Percentiles rank a stretch among this genome's conserved stretches.
phyloP scores from a whole-genome alignment of 257 asterid genomes.

The Plectranthus barbatus region DNA sequence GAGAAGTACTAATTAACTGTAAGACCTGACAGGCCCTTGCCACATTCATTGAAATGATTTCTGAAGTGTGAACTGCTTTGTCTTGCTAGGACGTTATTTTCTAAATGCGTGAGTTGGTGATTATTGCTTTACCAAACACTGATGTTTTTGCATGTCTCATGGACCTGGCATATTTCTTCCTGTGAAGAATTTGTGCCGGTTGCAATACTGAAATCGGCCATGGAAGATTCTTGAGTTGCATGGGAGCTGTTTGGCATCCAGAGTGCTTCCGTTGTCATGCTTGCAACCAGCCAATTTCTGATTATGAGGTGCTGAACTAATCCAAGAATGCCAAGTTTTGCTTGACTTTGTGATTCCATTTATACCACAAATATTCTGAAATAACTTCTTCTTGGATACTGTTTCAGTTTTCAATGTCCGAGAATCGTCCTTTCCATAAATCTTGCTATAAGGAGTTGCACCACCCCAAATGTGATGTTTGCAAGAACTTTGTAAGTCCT shows the following conservation, averaged over 20 bases:
- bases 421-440: slow-evolving; percentile 80
- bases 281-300: slow-evolving; percentile 81
- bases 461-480: slow-evolving; percentile 98
- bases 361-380: background rate
- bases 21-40: background rate
- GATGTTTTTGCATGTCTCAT: background rate
- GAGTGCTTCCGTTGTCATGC: slow-evolving; percentile 84
- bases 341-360: slow-evolving; percentile 8
- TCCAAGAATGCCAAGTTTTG: slow-evolving; percentile 3
- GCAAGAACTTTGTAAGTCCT: slow-evolving; percentile 77
- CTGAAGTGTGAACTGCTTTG: slow-evolving; percentile 6
- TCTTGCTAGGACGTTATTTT: background rate
- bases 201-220: slow-evolving; percentile 88
- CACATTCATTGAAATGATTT: too few relatives aligned
- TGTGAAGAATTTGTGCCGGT: slow-evolving; percentile 81
- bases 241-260: slow-evolving; percentile 99
- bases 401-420: slow-evolving; percentile 83
- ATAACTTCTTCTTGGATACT: slow-evolving; percentile 10
- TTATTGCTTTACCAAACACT: background rate
- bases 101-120: background rate
- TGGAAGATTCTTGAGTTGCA: slow-evolving; percentile 86
- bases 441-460: slow-evolving; percentile 85
- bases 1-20: background rate
- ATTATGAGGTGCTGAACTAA: slow-evolving; percentile 65
- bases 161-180: slow-evolving; percentile 1